Evolutionary conservation across 805 yeast genomes (phyloP), one percentile per base, ranked within the genome.

Genomic region (Kazachstania africana): DNA sequence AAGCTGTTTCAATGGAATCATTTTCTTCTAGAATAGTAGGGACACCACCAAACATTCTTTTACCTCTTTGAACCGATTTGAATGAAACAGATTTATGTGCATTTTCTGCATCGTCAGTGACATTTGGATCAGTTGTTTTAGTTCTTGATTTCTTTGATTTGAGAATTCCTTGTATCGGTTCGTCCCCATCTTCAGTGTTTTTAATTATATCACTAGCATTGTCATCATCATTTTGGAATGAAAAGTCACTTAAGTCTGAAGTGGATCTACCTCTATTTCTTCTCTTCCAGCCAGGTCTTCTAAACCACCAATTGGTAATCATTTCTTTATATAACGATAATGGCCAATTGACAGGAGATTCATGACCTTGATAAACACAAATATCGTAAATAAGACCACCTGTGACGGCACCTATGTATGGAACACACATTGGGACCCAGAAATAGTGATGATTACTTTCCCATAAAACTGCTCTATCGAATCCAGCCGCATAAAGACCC

Each of bases 341-440:
- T 10, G 66, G 65, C 57, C 65, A 61, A 42, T 68, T 68, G 33
- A 68, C 52, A 32, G 72, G 71, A 18, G 72, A 66, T 45, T 68
- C 73, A 26, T 62, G 58, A 18, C 74, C 74, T 42, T 66, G 67
- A 42, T 64, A 68, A 35, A 69, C 50, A 40, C 70, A 60, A 18
- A 66, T 39, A 49, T 70, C 76, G 45, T 70, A 70, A n/a, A 67
- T 31, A 34, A 65, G 43, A n/a, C 63, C 71, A 33, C 76, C 76
- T 20, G 56, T 41, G 28, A 63, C 36, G 20, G 66, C 57, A 15
- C 76, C 76, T 26, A 66, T 39, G 23, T 62, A 45, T 18, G 76
- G 74, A n/a, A 63, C 67, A 18, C 65, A 57, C 39, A 66, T 47
- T 31, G 74, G 73, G 22, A 68, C 68, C 75, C 75, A 69, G 44